Evolutionary conservation across 78 protist genomes (phyloP), one percentile per base, ranked within the genome.

Genomic region (slime mould (Dictyostelium discoideum)): DNA sequence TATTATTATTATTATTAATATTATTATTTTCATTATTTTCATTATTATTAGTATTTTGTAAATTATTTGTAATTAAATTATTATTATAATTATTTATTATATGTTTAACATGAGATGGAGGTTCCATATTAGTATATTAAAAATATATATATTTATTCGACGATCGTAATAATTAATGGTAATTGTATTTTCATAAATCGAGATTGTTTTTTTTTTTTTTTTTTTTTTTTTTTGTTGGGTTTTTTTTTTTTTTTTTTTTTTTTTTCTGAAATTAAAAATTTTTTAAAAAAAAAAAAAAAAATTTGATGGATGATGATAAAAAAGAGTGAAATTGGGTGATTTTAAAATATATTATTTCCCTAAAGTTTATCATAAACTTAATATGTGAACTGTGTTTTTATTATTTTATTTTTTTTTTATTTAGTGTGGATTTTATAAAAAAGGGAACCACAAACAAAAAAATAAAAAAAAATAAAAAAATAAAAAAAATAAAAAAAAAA

Each of bases 171-270:
- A 60, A 60, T 60, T 6, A 60, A 60, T 60, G 69, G 26, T 26
- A 69, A 69, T 69, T 26, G 37, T 69, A n/a, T 69, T 69, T 26
- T 69, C 77, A 69, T 69, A 69, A 69, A 69, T 69, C 77, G 77
- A 69, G 77, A 69, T 69, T 26, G 14, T 16, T 60, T 60, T 60
- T 60, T 60, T 60, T 60, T 60, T 57, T 57, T 57, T 0, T n/a
- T n/a, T n/a, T 54, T 2, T 42, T 42, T 42, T 42, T 42, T 54
- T 54, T 60, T 60, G 22, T 54, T 54, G 65, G 65, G 65, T 60
- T 60, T 60, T 60, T 60, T 54, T 16, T 54, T 54, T 16, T 54
- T 60, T 60, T 60, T 60, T 60, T 60, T 32, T 32, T 32, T 32
- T 50, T 60, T 60, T 60, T 60, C 20, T 60, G 69, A 20, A 60